Evolutionary conservation across 208 protist species (phyloP).

Genomic region (Crithidia sp.): DNA sequence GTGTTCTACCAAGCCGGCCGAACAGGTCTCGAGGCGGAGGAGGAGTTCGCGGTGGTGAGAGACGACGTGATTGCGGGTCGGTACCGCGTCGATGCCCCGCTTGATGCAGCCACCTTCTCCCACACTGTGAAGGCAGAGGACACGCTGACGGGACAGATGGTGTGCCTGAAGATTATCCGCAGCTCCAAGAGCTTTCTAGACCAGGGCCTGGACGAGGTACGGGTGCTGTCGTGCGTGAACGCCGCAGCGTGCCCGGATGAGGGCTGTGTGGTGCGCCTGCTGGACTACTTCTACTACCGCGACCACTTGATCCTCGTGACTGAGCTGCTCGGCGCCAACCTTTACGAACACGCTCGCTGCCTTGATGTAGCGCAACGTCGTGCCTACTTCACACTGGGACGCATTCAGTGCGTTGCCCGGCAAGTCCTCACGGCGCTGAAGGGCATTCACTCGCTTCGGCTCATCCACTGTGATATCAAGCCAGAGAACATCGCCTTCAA

Average conservation of each 20-base stretch:
- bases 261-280: slow-evolving; percentile 73
- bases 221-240: slow-evolving; percentile 90
- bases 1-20: slow-evolving; percentile 71
- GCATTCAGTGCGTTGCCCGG: slow-evolving; percentile 75
- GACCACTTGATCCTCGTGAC: slow-evolving; percentile 94
- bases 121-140: slow-evolving; percentile 86
- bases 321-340: slow-evolving; percentile 91
- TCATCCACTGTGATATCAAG: slow-evolving; percentile 98
- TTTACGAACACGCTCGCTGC: slow-evolving; percentile 92
- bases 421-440: slow-evolving; percentile 74
- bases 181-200: slow-evolving; percentile 96
- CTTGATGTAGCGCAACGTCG: slow-evolving; percentile 62
- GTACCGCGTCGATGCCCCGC: slow-evolving; percentile 85
- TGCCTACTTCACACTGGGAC: slow-evolving; percentile 86
- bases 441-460: slow-evolving; percentile 80
- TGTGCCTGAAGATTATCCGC: slow-evolving; percentile 95
- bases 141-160: slow-evolving; percentile 43
- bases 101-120: slow-evolving; percentile 91
- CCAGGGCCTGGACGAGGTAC: slow-evolving; percentile 95
- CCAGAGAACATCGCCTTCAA: slow-evolving; percentile 94
- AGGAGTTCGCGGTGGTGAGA: slow-evolving; percentile 79
- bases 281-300: slow-evolving; percentile 94
- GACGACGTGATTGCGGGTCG: slow-evolving; percentile 77
- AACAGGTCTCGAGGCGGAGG: slow-evolving; percentile 76
- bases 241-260: slow-evolving; percentile 66